These are phyloP conservation scores for Nakazawaea ishiwadae DNA, from an alignment of 805 yeast species.

Conservation along the genomic window DNA sequence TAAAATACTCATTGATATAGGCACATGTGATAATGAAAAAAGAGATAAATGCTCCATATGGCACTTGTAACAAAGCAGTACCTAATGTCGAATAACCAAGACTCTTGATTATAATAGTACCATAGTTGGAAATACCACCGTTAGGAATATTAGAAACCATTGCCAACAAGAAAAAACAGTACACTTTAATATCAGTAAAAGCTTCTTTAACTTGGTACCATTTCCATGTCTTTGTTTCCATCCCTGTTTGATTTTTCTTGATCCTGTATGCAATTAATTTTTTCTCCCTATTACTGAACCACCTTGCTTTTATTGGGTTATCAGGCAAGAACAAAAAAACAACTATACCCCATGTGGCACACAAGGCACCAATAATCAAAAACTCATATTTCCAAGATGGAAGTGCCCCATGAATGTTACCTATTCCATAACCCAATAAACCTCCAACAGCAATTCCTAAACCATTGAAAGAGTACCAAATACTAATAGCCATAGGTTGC, in stretches of 20 bases:
- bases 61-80: constrained; percentile 11
- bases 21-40: constrained; percentile 1
- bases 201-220: constrained; percentile 21
- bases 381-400: constrained; percentile 28
- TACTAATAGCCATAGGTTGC: constrained; percentile 47
- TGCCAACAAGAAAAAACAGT: constrained; percentile 17
- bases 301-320: constrained; percentile 28
- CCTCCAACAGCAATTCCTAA: constrained; percentile 23
- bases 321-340: constrained; percentile 28
- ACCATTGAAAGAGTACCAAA: constrained; percentile 39
- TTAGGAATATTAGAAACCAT: constrained; percentile 15
- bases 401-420: constrained; percentile 20
- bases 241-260: constrained; percentile 30
- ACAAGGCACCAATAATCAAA: constrained; percentile 28
- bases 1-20: background rate
- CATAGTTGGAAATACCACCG: constrained; percentile 19
- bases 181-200: constrained; percentile 19
- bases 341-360: constrained; percentile 27
- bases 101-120: constrained; percentile 15
- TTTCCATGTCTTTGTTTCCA: constrained; percentile 25
- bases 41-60: constrained; percentile 11
- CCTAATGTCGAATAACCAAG: constrained; percentile 12
- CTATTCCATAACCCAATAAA: constrained; percentile 27
- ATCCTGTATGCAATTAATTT: constrained; percentile 25
- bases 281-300: constrained; percentile 32